Evolutionary conservation across 176 grass and related monocot genomes (phyloP), one percentile per base, ranked within the genome.

Genomic region (Tillandsia fasciculata): DNA sequence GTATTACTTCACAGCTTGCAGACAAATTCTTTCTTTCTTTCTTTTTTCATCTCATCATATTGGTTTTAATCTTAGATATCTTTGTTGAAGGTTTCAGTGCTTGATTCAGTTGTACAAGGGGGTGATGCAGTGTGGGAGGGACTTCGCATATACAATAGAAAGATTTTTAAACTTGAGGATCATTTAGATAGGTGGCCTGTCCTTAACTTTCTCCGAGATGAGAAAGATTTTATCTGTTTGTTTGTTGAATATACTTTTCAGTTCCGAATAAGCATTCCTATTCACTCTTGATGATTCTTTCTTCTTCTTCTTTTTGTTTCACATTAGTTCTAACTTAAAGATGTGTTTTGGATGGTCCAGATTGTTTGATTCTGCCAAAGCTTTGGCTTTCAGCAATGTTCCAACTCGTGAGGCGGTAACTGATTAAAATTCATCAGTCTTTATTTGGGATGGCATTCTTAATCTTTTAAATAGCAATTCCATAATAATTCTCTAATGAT

Each of bases 121-220:
- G 93, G 93, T 47, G 93, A 97, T 97, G 86, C 89, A 83, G 93
- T 81, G 58, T 97, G 93, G 93, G 93, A 97, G 71, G 93, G 93
- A 69, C 78, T 97, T 63, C 88, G 89, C 50, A 84, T 97, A 63
- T 97, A 97, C 54, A 79, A 87, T 66, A 86, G 93, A 73, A 97
- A 92, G 71, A 83, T 82, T 68, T 97, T 97, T 77, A 92, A 92
- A 78, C 86, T 97, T 64, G 84, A 97, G 53, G 89, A 97, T 77
- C 93, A 97, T 82, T 87, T 97, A 75, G 93, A 97, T 82, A 83
- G 93, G 93, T 92, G 70, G 11, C 10, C 12, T 72, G 33, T 73
- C 66, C 70, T 18, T 71, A 22, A 73, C 74, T 80, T 78, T 69
- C 69, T 24, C 10, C 12, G 56, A 64, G 48, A 52, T 49, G 11